A percentile compares a stretch with the other conserved stretches of the same genome.
Conservation (phyloP, 2,329 filamentous ascomycete genomes). For the Cordyceps farinosa region DNA sequence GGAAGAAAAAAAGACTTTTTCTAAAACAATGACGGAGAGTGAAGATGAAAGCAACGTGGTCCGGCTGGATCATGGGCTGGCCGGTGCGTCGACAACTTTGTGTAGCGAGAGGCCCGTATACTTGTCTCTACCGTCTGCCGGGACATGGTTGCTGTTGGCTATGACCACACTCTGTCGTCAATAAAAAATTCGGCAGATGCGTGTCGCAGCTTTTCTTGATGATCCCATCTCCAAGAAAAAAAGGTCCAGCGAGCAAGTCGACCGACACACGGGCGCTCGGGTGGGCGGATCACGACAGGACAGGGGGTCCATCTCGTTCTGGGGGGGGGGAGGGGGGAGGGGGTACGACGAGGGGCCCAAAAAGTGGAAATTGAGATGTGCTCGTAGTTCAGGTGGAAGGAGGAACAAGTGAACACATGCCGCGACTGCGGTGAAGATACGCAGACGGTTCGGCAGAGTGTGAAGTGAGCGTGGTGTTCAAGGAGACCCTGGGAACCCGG, state of each 20-base stretch:
- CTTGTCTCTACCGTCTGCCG: too few species aligned
- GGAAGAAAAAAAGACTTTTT: background rate
- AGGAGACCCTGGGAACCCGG: too few species aligned
- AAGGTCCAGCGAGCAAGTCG: background rate
- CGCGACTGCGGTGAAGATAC: background rate
- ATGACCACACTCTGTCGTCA: background rate
- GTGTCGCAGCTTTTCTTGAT: too few species aligned
- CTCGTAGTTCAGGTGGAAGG: background rate
- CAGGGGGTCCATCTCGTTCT: background rate
- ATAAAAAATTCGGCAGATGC: background rate
- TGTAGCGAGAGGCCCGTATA: too few species aligned
- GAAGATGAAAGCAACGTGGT: background rate
- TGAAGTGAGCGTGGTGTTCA: too few species aligned
- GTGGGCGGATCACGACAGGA: background rate
- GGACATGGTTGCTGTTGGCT: too few species aligned
- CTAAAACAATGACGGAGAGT: background rate
- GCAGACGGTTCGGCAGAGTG: background rate
- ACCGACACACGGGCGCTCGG: background rate
- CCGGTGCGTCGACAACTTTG: too few species aligned
- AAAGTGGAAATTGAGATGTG: constrained; percentile 1
- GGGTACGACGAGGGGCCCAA: background rate
- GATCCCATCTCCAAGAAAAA: background rate
- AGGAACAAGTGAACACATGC: background rate
- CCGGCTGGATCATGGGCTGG: too few species aligned
- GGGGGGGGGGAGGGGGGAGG: too few species aligned